Evolutionary conservation across 106 monocot species (phyloP).

Genomic region (Agapanthus africanus): DNA sequence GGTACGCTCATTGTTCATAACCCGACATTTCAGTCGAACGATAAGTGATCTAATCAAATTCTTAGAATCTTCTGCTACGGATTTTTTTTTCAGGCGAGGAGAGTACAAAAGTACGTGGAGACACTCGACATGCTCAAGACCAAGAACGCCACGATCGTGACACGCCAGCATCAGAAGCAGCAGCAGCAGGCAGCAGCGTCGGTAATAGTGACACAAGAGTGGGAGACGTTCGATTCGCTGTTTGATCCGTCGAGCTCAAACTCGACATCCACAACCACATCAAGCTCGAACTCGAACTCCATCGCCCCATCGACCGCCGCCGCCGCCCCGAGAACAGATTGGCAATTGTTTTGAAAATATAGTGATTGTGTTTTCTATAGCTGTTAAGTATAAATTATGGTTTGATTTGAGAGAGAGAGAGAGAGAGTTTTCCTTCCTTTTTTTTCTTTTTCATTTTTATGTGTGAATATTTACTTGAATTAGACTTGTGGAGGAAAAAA

Average conservation of each 20-base stretch:
- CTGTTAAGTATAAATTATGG: not conserved
- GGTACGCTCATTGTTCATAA: no score
- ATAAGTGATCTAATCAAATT: no score
- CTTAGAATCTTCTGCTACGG: no score
- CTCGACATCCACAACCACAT: not conserved
- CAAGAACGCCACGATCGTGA: conserved; percentile 28
- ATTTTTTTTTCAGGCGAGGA: conserved; percentile 33
- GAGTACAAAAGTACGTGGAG: conserved; percentile 63
- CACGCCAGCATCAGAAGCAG: not conserved
- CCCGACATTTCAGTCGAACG: not conserved
- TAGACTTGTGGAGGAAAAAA: no score
- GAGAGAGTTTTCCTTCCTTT: no score
- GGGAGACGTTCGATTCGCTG: conserved; percentile 33
- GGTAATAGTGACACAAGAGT: conserved; percentile 10
- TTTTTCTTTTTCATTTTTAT: no score
- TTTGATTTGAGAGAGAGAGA: not conserved
- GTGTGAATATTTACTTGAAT: no score
- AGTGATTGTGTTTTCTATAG: not conserved
- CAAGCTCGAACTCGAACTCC: conserved; percentile 11
- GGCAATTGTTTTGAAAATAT: not conserved
- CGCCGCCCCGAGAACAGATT: not conserved
- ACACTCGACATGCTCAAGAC: conserved; percentile 38
- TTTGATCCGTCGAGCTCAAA: conserved; percentile 17
- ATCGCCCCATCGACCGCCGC: not conserved
- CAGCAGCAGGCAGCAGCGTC: conserved; percentile 6